Evolutionary conservation across 768 basidiomycete genomes (phyloP).

Genomic region (Cytidiella melzeri): DNA sequence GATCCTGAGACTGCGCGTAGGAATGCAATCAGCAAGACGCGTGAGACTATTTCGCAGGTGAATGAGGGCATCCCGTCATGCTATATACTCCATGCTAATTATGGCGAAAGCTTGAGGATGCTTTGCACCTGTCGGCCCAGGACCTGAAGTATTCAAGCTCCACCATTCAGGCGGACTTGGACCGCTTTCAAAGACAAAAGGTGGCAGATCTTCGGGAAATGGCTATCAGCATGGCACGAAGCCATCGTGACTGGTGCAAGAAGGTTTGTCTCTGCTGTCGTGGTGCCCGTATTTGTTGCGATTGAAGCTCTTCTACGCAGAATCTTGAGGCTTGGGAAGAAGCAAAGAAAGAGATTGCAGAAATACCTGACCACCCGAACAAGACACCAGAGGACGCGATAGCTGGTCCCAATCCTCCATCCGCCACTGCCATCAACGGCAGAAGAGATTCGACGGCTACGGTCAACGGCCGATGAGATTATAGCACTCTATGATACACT

Average conservation of each 20-base stretch:
- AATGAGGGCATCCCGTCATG: slow-evolving; percentile 14
- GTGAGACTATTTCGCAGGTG: slow-evolving; percentile 94
- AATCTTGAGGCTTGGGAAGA: slow-evolving; percentile 98
- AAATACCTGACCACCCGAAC: slow-evolving; percentile 90
- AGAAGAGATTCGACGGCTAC: slow-evolving; percentile 68
- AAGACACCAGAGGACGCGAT: slow-evolving; percentile 37
- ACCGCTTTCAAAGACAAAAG: slow-evolving; percentile 98
- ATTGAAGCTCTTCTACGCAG: slow-evolving; percentile 36
- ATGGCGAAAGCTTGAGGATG: slow-evolving; percentile 77
- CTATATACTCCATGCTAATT: background rate
- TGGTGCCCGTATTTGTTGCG: slow-evolving; percentile 3
- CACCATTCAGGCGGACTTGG: slow-evolving; percentile 95
- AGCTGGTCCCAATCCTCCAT: slow-evolving; percentile 28
- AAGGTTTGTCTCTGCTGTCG: slow-evolving; percentile 50
- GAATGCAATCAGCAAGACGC: slow-evolving; percentile 89
- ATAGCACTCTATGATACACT: background rate
- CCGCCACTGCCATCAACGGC: slow-evolving; percentile 32
- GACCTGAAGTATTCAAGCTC: slow-evolving; percentile 95
- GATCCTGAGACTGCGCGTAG: slow-evolving; percentile 95
- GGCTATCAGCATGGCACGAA: slow-evolving; percentile 83
- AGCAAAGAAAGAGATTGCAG: slow-evolving; percentile 85
- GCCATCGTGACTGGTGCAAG: slow-evolving; percentile 95
- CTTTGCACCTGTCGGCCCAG: slow-evolving; percentile 83
- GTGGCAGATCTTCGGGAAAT: slow-evolving; percentile 94
- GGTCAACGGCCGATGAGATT: slow-evolving; percentile 50